These are phyloP conservation scores for Dendrothele bispora DNA, from an alignment of 768 basidiomycete species.

Conservation along the genomic window DNA sequence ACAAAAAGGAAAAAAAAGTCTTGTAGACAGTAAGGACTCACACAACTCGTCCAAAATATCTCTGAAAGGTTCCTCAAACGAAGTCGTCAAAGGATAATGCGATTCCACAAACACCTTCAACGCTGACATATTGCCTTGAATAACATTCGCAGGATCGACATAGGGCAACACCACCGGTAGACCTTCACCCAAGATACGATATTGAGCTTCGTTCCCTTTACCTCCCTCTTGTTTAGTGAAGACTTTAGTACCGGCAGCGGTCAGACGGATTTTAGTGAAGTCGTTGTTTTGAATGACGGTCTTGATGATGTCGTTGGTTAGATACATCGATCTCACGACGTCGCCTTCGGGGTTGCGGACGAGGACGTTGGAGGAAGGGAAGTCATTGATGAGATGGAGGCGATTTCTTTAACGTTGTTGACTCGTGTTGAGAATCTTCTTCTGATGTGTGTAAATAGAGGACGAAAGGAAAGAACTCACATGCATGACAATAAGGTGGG, in stretches of 20 bases:
- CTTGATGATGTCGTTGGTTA: constrained; percentile 85
- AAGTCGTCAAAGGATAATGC: constrained; percentile 78
- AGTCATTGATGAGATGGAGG: constrained; percentile 65
- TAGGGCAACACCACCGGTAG: constrained; percentile 83
- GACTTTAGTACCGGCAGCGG: constrained; percentile 92
- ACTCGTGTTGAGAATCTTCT: background rate
- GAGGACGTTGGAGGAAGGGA: constrained; percentile 77
- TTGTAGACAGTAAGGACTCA: too few relatives aligned
- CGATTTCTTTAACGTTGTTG: constrained; percentile 51
- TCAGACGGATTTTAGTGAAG: constrained; percentile 80
- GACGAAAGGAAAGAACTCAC: constrained; percentile 42
- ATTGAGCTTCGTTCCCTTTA: constrained; percentile 57
- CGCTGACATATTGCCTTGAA: constrained; percentile 53
- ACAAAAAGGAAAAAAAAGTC: constrained; percentile 9
- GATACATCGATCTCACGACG: constrained; percentile 78
- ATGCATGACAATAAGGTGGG: constrained; percentile 69
- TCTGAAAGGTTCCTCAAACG: constrained; percentile 62
- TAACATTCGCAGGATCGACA: constrained; percentile 60
- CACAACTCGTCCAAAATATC: constrained; percentile 50
- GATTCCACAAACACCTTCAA: constrained; percentile 68
- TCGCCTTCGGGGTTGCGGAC: constrained; percentile 80
- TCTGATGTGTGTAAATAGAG: background rate
- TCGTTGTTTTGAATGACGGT: constrained; percentile 79
- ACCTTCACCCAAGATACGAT: constrained; percentile 83
- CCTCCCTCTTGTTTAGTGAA: constrained; percentile 87